Percentiles rank a stretch among this genome's conserved stretches.
Evolutionary conservation across 202 grass and related monocot species (phyloP).

Genomic region (Setaria viridis): DNA sequence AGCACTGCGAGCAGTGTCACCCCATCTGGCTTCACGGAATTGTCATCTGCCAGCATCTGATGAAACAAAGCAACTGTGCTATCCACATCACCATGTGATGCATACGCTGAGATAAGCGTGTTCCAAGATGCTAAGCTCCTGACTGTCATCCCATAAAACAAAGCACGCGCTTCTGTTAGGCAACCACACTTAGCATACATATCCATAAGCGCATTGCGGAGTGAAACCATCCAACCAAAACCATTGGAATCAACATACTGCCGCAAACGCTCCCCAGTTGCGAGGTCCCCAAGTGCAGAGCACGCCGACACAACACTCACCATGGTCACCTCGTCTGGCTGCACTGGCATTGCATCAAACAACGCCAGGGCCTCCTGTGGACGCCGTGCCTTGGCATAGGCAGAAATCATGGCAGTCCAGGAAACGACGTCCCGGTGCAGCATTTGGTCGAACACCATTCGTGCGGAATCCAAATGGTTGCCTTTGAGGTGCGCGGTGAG

Average conservation of each 20-base stretch:
- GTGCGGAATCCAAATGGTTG: conserved; percentile 46
- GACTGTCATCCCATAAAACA: conserved; percentile 53
- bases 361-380: conserved; percentile 56
- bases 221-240: conserved; percentile 72
- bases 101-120: conserved; percentile 62
- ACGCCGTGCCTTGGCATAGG: conserved; percentile 36
- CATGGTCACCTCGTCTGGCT: conserved; percentile 74
- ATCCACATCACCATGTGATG: conserved; percentile 54
- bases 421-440: conserved; percentile 50
- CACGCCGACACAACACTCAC: conserved; percentile 65
- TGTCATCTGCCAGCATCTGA: conserved; percentile 50
- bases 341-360: conserved; percentile 57
- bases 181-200: conserved; percentile 69
- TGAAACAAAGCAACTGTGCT: conserved; percentile 46
- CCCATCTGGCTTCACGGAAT: conserved; percentile 57
- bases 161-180: conserved; percentile 45
- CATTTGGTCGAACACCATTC: conserved; percentile 54
- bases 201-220: conserved; percentile 60
- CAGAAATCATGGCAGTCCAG: conserved; percentile 68
- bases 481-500: conserved; percentile 46
- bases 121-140: conserved; percentile 69
- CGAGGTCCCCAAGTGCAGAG: conserved; percentile 68
- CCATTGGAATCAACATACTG: conserved; percentile 56
- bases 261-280: conserved; percentile 47
- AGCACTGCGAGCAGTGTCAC: conserved; percentile 56